A percentile compares a stretch with the other conserved stretches of the same genome.
phyloP scores from a whole-genome alignment of 306 rosid species.

The Notholithocarpus densiflorus region DNA sequence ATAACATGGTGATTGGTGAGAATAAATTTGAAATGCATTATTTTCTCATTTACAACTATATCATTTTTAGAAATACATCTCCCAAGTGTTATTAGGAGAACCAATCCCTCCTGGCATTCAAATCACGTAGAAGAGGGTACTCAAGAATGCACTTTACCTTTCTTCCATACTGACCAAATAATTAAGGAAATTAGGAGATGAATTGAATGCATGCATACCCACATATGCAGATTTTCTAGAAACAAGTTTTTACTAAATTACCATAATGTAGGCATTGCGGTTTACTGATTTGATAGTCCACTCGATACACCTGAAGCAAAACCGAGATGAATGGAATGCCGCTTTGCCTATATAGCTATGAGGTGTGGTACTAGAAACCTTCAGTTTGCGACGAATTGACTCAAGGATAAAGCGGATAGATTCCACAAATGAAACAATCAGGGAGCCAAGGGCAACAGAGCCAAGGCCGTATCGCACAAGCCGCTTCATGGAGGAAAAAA shows the following conservation, averaged over 20 bases:
- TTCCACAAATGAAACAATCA: constrained; percentile 82
- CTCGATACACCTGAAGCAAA: constrained; percentile 68
- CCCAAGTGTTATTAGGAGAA: background rate
- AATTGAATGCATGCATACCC: background rate
- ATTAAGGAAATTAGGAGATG: background rate
- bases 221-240: constrained; percentile 10
- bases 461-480: constrained; percentile 81
- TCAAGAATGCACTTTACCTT: background rate
- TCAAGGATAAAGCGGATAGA: constrained; percentile 87
- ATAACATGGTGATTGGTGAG: background rate
- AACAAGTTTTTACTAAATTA: constrained; percentile 26
- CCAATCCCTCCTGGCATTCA: background rate
- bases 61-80: background rate
- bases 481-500: constrained; percentile 86
- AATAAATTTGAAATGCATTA: background rate
- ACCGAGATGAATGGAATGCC: constrained; percentile 50
- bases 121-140: background rate
- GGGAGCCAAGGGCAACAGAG: constrained; percentile 90
- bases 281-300: constrained; percentile 91
- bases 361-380: constrained; percentile 51
- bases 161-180: background rate
- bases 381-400: constrained; percentile 81
- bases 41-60: background rate
- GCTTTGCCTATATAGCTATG: constrained; percentile 63
- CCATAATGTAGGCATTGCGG: constrained; percentile 97